Evolutionary conservation across 192 early-diverging fungal genomes (phyloP).

Genomic region (Mortierella claussenii): DNA sequence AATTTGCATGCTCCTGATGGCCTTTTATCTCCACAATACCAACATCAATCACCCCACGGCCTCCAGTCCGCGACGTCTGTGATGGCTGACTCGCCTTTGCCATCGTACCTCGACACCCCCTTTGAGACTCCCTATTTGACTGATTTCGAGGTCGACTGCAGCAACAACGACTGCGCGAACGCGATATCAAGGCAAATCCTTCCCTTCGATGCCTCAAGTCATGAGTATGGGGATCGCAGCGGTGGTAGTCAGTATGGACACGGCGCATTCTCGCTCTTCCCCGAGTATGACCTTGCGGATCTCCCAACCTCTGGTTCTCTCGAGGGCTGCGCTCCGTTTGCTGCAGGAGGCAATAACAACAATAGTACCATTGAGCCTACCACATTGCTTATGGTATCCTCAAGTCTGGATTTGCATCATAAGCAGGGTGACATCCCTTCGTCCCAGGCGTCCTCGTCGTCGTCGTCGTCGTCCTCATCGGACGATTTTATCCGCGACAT

Average conservation of each 20-base stretch:
- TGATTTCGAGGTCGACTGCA: slow-evolving; percentile 10
- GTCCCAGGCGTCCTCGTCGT: neutral
- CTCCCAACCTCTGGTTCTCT: neutral
- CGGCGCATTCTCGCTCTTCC: slow-evolving; percentile 12
- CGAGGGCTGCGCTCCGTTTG: neutral
- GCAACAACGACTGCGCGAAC: slow-evolving; percentile 1
- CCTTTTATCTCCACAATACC: too few species aligned
- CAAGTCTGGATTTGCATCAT: neutral
- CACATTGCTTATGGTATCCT: slow-evolving; percentile 14
- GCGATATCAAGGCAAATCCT: slow-evolving; percentile 9
- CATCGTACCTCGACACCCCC: slow-evolving; percentile 29
- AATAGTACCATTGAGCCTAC: slow-evolving; percentile 25
- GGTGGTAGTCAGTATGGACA: neutral
- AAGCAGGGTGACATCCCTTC: neutral
- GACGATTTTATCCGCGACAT: neutral
- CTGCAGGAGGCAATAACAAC: neutral
- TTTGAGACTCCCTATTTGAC: slow-evolving; percentile 32
- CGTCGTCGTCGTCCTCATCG: neutral
- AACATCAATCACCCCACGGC: too few species aligned
- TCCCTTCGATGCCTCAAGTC: neutral
- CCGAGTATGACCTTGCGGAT: slow-evolving; percentile 12
- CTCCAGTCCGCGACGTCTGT: neutral
- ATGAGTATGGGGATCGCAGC: neutral
- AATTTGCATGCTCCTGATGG: neutral
- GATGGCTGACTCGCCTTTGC: slow-evolving; percentile 17